Evolutionary conservation across 257 asterid genomes (phyloP), one percentile per base, ranked within the genome.

Genomic region (Avicennia marina): DNA sequence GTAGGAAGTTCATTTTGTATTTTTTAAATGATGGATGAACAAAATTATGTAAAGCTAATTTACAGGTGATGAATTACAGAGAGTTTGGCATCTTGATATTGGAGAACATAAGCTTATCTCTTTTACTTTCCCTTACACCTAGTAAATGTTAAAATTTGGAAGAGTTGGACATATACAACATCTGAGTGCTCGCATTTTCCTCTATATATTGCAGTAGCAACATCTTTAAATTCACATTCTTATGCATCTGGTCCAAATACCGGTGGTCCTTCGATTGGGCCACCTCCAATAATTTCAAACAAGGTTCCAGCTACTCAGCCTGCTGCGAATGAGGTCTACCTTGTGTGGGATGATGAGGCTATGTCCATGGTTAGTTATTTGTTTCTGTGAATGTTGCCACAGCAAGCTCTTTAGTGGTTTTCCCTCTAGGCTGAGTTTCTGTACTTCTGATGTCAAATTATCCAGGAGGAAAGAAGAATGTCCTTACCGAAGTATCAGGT

Each of bases 311-410:
- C 74, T 66, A 65, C 72, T 19, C 94, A 74, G 53, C 90, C 90
- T 63, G 93, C 95, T 34, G 72, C 82, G 11, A 91, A 91, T 59
- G 98, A 91, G 75, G 98, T 91, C 60, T 91, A 88, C 59, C 58
- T 91, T 52, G 98, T 91, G 62, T 93, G 98, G 98, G 98, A 93
- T 73, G 98, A 93, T 63, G 98, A 93, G 76, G 98, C 96, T 25
- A 83, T 93, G 97, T 89, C 97, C 72, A 93, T 89, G 98, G 98
- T 91, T 27, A 49, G 95, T 72, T 38, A 47, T 52, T 64, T 29
- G 39, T 47, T 38, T 53, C 8, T 66, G 29, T 19, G 4, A 44
- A 56, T 15, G 47, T 66, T 15, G 18, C 48, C 48, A 19, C 22
- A 44, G 13, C 22, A 47, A 32, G 60, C 51, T 39, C 46, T 32